Base-by-base conservation (phyloP, 2,329 filamentous ascomycete species). In the Fusarium redolens region DNA sequence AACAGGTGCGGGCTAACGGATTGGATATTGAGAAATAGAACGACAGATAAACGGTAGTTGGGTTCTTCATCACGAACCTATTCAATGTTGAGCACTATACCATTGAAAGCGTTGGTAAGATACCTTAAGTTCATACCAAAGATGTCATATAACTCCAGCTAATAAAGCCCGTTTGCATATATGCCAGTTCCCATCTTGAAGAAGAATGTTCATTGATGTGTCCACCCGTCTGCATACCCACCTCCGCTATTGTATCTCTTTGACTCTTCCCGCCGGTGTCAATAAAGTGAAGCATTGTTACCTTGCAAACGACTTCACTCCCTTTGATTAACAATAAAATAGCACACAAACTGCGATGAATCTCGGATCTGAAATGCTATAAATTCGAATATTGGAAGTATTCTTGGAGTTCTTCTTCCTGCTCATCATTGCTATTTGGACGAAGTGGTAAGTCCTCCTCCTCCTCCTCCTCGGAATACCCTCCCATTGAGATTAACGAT, bases 181-280 rank as follows among this genome's bases (percentile, higher is more conserved):
- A 35, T 15, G 17, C n/a, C 8, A 20, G 41, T 43, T 25, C 48
- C 25, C 13, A 28, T 43, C 13, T 68, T 33, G 12, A 35, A n/a
- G 33, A n/a, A 40, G 13, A 54, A 54, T 54, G 31, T 37, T 30
- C 7, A 25, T 43, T 28, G 11, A 43, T 28, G 40, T 31, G 35
- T 33, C 30, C 44, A 28, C 22, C 50, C 58, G 65, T 47, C 55
- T 47, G 50, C 11, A 43, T 65, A 20, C 31, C 51, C 25, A 35
- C 31, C 44, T 69, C 33, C 25, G 41, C 31, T 31, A 40, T 51
- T 44, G 5, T 33, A 50, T 37, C n/a, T 67, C 41, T 48, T 57
- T 69, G 65, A 54, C 30, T 41, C 50, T 58, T 65, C 22, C 45
- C 58, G 40, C 37, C 51, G 44, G 58, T 65, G 65, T 47, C 40